Conservation (phyloP, 192 early-diverging fungal genomes). For the Jimgerdemannia lactiflua region DNA sequence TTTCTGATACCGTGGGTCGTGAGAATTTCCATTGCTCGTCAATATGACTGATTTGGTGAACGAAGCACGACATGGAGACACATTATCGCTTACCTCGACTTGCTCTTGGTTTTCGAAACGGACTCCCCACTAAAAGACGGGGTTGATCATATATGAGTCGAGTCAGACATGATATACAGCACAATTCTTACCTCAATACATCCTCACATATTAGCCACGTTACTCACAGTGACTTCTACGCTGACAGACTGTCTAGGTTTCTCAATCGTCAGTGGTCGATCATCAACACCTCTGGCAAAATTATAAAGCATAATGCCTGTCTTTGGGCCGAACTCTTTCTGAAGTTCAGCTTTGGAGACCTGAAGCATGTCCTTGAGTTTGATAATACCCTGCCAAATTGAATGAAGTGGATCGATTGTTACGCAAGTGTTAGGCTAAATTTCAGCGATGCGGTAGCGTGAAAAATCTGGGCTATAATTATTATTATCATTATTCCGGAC, state of each 20-base stretch:
- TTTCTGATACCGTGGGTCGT: neutral
- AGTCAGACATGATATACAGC: neutral
- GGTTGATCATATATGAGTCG: neutral
- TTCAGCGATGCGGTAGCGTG: too few species aligned
- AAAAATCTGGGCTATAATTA: too few species aligned
- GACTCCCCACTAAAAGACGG: conserved; percentile 66
- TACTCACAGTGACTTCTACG: conserved; percentile 61
- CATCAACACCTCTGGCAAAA: conserved; percentile 75
- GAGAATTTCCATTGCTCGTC: neutral
- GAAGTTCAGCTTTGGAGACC: conserved; percentile 39
- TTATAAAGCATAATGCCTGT: conserved; percentile 66
- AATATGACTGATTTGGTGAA: neutral
- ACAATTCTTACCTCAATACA: neutral
- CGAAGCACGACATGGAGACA: neutral
- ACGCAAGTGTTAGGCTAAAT: neutral
- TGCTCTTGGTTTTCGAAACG: conserved; percentile 74
- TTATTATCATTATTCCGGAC: neutral
- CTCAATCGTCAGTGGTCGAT: conserved; percentile 60
- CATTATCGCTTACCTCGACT: conserved; percentile 33
- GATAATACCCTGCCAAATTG: neutral
- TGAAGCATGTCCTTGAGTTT: conserved; percentile 36
- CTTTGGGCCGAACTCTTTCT: conserved; percentile 68
- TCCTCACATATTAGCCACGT: conserved; percentile 1
- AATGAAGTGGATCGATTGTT: too few species aligned
- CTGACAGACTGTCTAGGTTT: conserved; percentile 72